Conservation (phyloP, 805 yeast species). For the Starmerella asiatica region DNA sequence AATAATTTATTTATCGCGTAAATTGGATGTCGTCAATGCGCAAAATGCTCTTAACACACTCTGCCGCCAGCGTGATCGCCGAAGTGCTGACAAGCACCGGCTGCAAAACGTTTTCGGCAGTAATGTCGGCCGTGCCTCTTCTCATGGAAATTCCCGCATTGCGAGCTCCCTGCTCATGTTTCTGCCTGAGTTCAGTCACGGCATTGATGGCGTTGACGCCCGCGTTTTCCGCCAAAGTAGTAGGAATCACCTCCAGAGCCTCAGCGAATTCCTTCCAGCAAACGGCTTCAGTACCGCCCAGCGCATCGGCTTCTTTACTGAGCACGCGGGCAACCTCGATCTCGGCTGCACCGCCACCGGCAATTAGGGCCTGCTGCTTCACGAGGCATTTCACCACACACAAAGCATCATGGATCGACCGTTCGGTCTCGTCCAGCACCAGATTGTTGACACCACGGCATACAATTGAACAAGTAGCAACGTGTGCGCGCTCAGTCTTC, state of each 20-base stretch:
- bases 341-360: slow-evolving; percentile 99
- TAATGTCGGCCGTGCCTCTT: slow-evolving; percentile 86
- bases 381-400: slow-evolving; percentile 86
- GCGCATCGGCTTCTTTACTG: slow-evolving; percentile 48
- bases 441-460: slow-evolving; percentile 90
- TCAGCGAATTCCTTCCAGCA: slow-evolving; percentile 86
- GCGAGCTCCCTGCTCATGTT: slow-evolving; percentile 79
- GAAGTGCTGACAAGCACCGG: slow-evolving; percentile 91
- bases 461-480: slow-evolving; percentile 47
- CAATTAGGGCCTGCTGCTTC: slow-evolving; percentile 76
- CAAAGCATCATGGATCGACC: slow-evolving; percentile 93
- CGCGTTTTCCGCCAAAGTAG: slow-evolving; percentile 89
- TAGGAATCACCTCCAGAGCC: slow-evolving; percentile 85
- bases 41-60: slow-evolving; percentile 87
- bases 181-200: slow-evolving; percentile 79
- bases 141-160: slow-evolving; percentile 95
- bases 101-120: slow-evolving; percentile 86
- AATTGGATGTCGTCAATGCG: slow-evolving; percentile 96
- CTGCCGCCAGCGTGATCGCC: slow-evolving; percentile 89
- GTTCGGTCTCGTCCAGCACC: slow-evolving; percentile 89
- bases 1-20: slow-evolving; percentile 40
- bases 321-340: slow-evolving; percentile 71
- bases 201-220: slow-evolving; percentile 84
- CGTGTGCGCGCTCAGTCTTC: background rate
- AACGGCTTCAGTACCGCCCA: slow-evolving; percentile 77